Base-by-base conservation (phyloP, 1,139 yeast genomes). In the Neolecta irregularis region DNA sequence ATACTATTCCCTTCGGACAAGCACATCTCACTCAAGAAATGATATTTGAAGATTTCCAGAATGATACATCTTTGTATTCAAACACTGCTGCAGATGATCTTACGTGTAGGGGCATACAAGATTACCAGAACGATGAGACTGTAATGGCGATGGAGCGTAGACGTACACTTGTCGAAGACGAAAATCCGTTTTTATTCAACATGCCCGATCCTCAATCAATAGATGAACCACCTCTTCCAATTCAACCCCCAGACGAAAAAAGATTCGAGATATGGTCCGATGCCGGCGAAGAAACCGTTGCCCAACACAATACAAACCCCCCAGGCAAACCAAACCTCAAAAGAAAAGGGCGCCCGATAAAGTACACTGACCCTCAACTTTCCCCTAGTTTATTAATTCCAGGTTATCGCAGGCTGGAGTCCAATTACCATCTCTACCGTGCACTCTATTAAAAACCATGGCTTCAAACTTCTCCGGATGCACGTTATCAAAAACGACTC, bases 401-500 rank as follows among this genome's bases (percentile, higher is more conserved):
- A 28, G 31, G 13, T n/a, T 28, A 12, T 28, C 31, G 11, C 31
- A 16, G 5, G 13, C 20, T 28, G 31, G 31, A 28, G 13, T 28
- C 4, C 21, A 23, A 6, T 28, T 28, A 6, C 31, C 31, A 7
- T 28, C 31, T 20, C 22, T 28, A 16, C 21, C 31, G 13, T 12
- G 9, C 3, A n/a, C 21, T 6, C 22, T 28, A 20, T 12, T 28
- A 12, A 28, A 16, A 28, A 23, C 20, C 12, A 16, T 28, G 22
- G 31, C 11, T 20, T 23, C 31, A 6, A 28, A 28, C 8, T 28
- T 28, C 22, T 20, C 31, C 12, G 22, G 24, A 15, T 28, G 9
- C 20, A 28, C 20, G 13, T 20, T 51, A 6, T 40, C 46, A 1
- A 37, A 46, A 3, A 50, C 45, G 17, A 50, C 51, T 3, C 34